phyloP scores from a whole-genome alignment of 441 rosid genomes.

The Hura crepitans region DNA sequence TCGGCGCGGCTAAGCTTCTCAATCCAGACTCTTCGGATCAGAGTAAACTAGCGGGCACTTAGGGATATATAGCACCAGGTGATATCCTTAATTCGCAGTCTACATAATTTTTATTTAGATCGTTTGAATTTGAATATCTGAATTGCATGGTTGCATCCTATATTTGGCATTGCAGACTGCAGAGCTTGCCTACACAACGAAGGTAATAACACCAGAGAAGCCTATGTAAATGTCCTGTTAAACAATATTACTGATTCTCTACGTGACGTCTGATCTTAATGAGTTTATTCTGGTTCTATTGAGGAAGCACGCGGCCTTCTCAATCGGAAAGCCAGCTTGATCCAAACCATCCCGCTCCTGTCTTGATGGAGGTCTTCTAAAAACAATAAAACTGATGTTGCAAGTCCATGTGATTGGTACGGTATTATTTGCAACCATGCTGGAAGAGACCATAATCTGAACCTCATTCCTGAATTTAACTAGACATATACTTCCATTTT shows the following conservation, averaged over 20 bases:
- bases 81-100: not conserved
- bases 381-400: not conserved
- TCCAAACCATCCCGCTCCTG: conserved; percentile 13
- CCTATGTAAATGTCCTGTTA: too few relatives aligned
- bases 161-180: too few relatives aligned
- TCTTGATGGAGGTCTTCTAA: conserved; percentile 25
- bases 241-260: too few relatives aligned
- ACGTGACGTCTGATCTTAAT: too few relatives aligned
- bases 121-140: too few relatives aligned
- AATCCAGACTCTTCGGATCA: conserved; percentile 30
- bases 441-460: conserved; percentile 23
- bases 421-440: conserved; percentile 34
- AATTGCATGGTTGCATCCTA: too few relatives aligned
- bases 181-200: conserved; percentile 37
- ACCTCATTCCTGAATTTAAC: too few relatives aligned
- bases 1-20: conserved; percentile 37
- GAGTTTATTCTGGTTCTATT: conserved; percentile 13
- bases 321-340: conserved; percentile 33
- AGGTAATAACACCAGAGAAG: too few relatives aligned
- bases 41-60: conserved; percentile 35
- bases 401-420: conserved; percentile 30
- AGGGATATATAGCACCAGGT: conserved; percentile 41
- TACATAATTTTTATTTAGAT: too few relatives aligned
- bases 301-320: conserved; percentile 34
- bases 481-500: too few relatives aligned